These are phyloP conservation scores for Aspergillus fumigatiaffinis DNA, from an alignment of 2,329 filamentous ascomycete genomes.

Conservation along the genomic window DNA sequence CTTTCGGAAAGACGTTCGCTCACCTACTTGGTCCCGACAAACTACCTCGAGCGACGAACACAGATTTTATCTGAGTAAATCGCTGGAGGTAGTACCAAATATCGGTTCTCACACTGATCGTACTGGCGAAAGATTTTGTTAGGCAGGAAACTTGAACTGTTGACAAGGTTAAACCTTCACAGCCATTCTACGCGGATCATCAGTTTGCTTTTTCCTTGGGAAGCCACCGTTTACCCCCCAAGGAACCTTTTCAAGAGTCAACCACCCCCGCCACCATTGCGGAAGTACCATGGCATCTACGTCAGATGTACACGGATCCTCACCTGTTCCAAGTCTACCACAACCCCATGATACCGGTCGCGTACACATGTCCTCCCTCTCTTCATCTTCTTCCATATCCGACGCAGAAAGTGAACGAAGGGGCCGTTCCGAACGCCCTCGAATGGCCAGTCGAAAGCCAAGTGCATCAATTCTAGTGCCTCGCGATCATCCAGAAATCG, in stretches of 20 bases:
- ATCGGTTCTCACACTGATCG: slow-evolving; percentile 6
- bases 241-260: slow-evolving; percentile 5
- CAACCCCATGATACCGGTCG: slow-evolving; percentile 37
- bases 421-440: slow-evolving; percentile 56
- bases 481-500: slow-evolving; percentile 68
- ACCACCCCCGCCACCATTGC: slow-evolving; percentile 9
- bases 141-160: slow-evolving; percentile 2
- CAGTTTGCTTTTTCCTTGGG: background rate
- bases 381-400: slow-evolving; percentile 47
- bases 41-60: slow-evolving; percentile 37
- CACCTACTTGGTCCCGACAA: slow-evolving; percentile 22
- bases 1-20: slow-evolving; percentile 4
- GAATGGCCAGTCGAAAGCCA: slow-evolving; percentile 68
- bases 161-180: background rate
- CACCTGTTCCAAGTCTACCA: slow-evolving; percentile 37
- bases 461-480: slow-evolving; percentile 81
- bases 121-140: background rate
- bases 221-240: slow-evolving; percentile 11
- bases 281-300: slow-evolving; percentile 31
- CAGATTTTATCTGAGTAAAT: slow-evolving; percentile 36
- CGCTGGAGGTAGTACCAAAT: slow-evolving; percentile 34
- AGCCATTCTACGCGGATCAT: background rate
- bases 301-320: slow-evolving; percentile 35
- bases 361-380: slow-evolving; percentile 38
- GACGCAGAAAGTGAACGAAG: slow-evolving; percentile 45